Conservation (phyloP, 2,329 filamentous ascomycete species). For the Alternaria longipes region DNA sequence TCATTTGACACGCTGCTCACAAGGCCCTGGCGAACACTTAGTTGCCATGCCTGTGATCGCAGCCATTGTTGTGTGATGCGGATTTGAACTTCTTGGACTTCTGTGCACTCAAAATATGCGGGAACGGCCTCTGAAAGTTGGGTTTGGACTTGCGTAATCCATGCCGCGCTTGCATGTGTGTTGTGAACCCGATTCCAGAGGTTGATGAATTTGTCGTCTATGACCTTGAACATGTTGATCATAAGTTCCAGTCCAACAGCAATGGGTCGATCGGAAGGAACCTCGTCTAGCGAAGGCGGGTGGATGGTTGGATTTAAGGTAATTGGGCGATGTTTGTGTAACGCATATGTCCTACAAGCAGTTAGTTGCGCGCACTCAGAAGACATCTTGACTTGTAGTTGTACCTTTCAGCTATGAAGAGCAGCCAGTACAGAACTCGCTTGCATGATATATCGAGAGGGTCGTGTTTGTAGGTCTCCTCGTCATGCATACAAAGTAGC, state of each 20-base stretch:
- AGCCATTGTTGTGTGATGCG: slow-evolving; percentile 77
- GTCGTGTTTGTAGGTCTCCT: slow-evolving; percentile 62
- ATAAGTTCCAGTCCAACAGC: slow-evolving; percentile 68
- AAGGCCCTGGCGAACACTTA: slow-evolving; percentile 71
- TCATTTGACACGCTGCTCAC: slow-evolving; percentile 68
- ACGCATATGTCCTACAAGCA: slow-evolving; percentile 65
- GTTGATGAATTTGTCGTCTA: slow-evolving; percentile 70
- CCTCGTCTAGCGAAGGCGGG: slow-evolving; percentile 60
- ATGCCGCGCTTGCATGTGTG: slow-evolving; percentile 56
- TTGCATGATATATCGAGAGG: slow-evolving; percentile 63
- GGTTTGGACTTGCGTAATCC: slow-evolving; percentile 59
- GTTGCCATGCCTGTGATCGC: slow-evolving; percentile 75
- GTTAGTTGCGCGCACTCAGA: slow-evolving; percentile 11
- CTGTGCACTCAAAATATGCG: slow-evolving; percentile 65
- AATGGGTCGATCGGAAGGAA: slow-evolving; percentile 64
- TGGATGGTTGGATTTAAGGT: slow-evolving; percentile 68
- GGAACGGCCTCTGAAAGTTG: slow-evolving; percentile 64
- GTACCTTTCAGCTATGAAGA: slow-evolving; percentile 70
- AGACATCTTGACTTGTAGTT: background rate
- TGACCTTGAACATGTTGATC: slow-evolving; percentile 68
- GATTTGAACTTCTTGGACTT: slow-evolving; percentile 74
- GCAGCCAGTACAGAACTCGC: slow-evolving; percentile 68
- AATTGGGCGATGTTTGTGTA: slow-evolving; percentile 70
- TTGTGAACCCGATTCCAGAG: slow-evolving; percentile 69
- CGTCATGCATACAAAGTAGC: slow-evolving; percentile 67